A percentile compares a stretch with the other conserved stretches of the same genome.
phyloP scores from a whole-genome alignment of 2,329 filamentous ascomycete species.

The Fusarium sublunatum region DNA sequence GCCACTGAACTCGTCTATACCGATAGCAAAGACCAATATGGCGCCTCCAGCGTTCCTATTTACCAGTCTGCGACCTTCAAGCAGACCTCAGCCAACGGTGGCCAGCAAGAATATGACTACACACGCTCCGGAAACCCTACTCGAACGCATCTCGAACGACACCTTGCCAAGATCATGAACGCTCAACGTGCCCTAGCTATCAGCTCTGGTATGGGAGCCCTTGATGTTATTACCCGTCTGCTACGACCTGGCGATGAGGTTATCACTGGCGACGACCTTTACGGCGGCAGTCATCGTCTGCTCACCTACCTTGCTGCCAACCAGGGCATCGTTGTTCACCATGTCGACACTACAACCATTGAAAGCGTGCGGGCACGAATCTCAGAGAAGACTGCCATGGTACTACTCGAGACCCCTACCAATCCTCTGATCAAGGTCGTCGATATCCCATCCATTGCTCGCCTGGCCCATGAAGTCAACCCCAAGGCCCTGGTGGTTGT shows the following conservation, averaged over 20 bases:
- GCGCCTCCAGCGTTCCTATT: slow-evolving; percentile 94
- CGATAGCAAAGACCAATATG: slow-evolving; percentile 96
- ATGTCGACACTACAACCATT: slow-evolving; percentile 90
- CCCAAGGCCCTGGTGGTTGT: slow-evolving; percentile 85
- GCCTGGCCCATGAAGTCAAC: slow-evolving; percentile 80
- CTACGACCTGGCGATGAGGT: slow-evolving; percentile 95
- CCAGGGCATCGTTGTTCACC: slow-evolving; percentile 91
- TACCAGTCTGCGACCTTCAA: slow-evolving; percentile 99
- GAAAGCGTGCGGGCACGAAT: slow-evolving; percentile 76
- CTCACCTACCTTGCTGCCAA: slow-evolving; percentile 92
- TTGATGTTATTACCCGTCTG: slow-evolving; percentile 94
- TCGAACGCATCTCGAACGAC: slow-evolving; percentile 92
- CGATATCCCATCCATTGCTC: slow-evolving; percentile 85
- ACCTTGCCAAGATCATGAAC: slow-evolving; percentile 99
- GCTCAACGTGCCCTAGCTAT: slow-evolving; percentile 91
- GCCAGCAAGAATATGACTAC: slow-evolving; percentile 93
- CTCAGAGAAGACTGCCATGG: slow-evolving; percentile 88
- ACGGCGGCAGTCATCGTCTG: slow-evolving; percentile 93
- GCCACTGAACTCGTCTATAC: slow-evolving; percentile 98
- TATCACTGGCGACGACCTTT: slow-evolving; percentile 95
- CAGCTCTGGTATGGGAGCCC: slow-evolving; percentile 94
- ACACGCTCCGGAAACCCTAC: slow-evolving; percentile 98
- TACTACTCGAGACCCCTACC: slow-evolving; percentile 94
- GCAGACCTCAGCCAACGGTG: slow-evolving; percentile 81
- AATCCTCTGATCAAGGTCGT: slow-evolving; percentile 99